A percentile compares a stretch with the other conserved stretches of the same genome.
These are phyloP conservation scores for Solanum hybrid DNA, from an alignment of 305 asterid species.

Conservation along the genomic window DNA sequence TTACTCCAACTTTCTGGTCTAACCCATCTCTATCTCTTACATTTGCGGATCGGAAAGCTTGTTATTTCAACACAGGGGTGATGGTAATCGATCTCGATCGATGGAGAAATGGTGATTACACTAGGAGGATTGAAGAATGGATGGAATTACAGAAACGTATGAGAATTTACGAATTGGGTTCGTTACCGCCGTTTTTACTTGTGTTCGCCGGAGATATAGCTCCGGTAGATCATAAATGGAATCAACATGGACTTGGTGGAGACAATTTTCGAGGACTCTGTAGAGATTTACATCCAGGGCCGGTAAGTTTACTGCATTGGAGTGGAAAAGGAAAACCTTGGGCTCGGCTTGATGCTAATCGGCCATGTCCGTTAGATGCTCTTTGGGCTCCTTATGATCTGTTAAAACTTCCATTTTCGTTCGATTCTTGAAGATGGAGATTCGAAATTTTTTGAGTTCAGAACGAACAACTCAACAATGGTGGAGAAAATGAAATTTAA, in stretches of 20 bases:
- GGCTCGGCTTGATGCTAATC: constrained; percentile 69
- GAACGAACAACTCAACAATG: neutral
- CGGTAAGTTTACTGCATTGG: constrained; percentile 84
- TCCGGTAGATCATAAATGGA: constrained; percentile 79
- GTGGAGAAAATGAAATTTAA: neutral
- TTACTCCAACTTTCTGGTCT: constrained; percentile 84
- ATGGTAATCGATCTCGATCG: constrained; percentile 77
- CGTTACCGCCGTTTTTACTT: constrained; percentile 74
- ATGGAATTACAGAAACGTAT: constrained; percentile 87
- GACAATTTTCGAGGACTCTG: constrained; percentile 85
- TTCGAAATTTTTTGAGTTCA: neutral
- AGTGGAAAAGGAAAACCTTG: constrained; percentile 97
- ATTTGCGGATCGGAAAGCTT: constrained; percentile 51
- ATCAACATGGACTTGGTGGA: constrained; percentile 88
- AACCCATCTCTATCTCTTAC: constrained; percentile 64
- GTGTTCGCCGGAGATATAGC: constrained; percentile 83
- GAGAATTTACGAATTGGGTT: constrained; percentile 74
- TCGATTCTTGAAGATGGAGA: constrained; percentile 44
- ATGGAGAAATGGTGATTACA: constrained; percentile 70
- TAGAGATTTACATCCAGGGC: constrained; percentile 82
- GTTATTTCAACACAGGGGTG: constrained; percentile 88
- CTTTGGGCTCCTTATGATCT: constrained; percentile 97
- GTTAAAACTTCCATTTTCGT: constrained; percentile 54
- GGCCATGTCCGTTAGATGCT: constrained; percentile 88
- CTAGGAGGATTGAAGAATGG: constrained; percentile 71